phyloP scores from a whole-genome alignment of 805 yeast species.

The Kregervanrija pseudodelftensis region DNA sequence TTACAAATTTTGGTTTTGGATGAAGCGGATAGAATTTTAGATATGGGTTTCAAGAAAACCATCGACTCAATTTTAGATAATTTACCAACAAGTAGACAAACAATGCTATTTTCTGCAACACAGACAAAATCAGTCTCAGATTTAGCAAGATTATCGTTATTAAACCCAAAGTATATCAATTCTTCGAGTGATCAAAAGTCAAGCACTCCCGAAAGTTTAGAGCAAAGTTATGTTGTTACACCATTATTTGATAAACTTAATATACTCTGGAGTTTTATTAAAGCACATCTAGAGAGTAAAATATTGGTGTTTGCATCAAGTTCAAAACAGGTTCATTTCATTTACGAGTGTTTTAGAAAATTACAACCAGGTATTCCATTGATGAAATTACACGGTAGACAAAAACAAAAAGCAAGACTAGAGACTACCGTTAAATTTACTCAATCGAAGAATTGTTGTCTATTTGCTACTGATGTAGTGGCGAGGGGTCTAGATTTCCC shows the following conservation, averaged over 20 bases:
- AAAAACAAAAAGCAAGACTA: constrained; percentile 80
- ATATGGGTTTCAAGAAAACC: constrained; percentile 86
- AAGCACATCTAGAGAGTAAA: constrained; percentile 73
- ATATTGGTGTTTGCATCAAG: constrained; percentile 80
- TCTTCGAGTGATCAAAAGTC: constrained; percentile 26
- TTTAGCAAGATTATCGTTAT: constrained; percentile 70
- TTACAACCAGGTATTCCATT: constrained; percentile 89
- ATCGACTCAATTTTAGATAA: constrained; percentile 74
- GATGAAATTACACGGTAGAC: constrained; percentile 81
- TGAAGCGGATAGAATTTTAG: constrained; percentile 89
- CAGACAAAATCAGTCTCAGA: constrained; percentile 79
- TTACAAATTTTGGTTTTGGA: constrained; percentile 76
- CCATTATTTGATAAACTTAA: constrained; percentile 78
- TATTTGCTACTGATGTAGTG: constrained; percentile 85
- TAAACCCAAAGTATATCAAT: constrained; percentile 54
- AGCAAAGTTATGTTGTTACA: constrained; percentile 72
- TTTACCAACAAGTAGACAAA: constrained; percentile 76
- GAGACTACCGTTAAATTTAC: constrained; percentile 77
- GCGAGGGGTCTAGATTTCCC: constrained; percentile 93
- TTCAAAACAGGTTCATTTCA: constrained; percentile 85
- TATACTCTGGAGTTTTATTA: constrained; percentile 76
- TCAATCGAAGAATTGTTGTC: constrained; percentile 70
- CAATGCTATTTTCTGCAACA: constrained; percentile 81
- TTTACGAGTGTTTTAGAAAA: constrained; percentile 78
- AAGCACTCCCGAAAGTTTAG: constrained; percentile 71